Conservation (phyloP, 2,329 filamentous ascomycete genomes). For the Diaporthe ilicicola region DNA sequence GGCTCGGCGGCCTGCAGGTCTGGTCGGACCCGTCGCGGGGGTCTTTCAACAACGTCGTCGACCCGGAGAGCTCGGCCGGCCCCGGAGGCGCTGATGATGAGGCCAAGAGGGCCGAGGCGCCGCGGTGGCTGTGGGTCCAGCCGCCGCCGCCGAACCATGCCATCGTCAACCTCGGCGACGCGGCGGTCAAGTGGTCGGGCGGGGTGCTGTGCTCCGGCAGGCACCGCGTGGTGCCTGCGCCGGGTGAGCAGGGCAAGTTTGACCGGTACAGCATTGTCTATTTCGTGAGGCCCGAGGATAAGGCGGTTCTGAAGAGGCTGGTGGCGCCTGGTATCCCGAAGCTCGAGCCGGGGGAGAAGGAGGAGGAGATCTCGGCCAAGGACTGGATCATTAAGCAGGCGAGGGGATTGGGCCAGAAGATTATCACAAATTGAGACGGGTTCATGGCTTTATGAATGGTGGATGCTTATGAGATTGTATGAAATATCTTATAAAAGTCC, state of each 20-base stretch:
- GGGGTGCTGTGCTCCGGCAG: conserved; percentile 44
- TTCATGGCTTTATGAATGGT: background rate
- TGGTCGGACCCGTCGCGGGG: conserved; percentile 32
- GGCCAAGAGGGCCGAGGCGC: conserved; percentile 6
- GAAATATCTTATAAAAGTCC: too few species aligned
- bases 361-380: conserved; percentile 30
- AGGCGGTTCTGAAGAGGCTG: conserved; percentile 32
- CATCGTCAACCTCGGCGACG: conserved; percentile 49
- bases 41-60: conserved; percentile 30
- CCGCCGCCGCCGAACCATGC: conserved; percentile 43
- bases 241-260: conserved; percentile 34
- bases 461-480: background rate
- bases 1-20: conserved; percentile 49
- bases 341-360: conserved; percentile 15
- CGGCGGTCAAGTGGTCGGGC: conserved; percentile 45
- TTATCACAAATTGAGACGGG: background rate
- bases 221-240: conserved; percentile 45
- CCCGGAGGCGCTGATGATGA: background rate
- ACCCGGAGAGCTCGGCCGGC: conserved; percentile 22
- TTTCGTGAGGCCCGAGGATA: conserved; percentile 35
- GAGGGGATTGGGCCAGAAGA: conserved; percentile 10
- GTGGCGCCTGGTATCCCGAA: conserved; percentile 31
- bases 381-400: conserved; percentile 33
- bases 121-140: conserved; percentile 44
- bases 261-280: conserved; percentile 34